These are phyloP conservation scores for Cyclotella distinguenda DNA, from an alignment of 108 stramenopile species.

Conservation along the genomic window DNA sequence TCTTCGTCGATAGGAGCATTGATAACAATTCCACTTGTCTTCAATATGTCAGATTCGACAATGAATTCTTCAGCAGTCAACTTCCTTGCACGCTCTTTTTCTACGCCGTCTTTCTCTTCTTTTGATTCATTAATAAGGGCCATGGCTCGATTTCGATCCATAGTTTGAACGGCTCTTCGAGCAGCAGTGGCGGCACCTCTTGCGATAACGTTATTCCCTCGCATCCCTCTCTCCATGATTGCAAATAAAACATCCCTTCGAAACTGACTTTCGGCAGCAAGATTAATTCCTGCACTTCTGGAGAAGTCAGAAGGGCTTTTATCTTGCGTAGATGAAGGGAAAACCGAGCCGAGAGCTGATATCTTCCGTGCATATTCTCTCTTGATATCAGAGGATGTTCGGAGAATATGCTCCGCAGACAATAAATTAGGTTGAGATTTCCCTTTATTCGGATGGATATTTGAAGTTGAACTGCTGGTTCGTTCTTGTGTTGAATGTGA, in stretches of 20 bases:
- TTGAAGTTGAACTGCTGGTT: background rate
- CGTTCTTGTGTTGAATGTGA: background rate
- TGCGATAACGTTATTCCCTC: conserved; percentile 74
- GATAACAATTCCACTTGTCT: conserved; percentile 16
- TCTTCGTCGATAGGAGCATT: conserved; percentile 66
- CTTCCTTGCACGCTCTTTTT: conserved; percentile 5
- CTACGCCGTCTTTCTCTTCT: conserved; percentile 11
- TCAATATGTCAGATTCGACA: background rate
- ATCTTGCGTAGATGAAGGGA: conserved; percentile 13
- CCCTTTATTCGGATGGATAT: background rate
- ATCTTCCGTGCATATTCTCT: conserved; percentile 38
- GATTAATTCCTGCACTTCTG: conserved; percentile 33
- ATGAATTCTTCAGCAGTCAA: conserved; percentile 10
- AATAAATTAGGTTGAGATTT: background rate
- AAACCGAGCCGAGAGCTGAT: conserved; percentile 49
- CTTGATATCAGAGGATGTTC: conserved; percentile 6
- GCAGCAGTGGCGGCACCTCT: conserved; percentile 70
- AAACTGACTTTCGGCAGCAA: conserved; percentile 52
- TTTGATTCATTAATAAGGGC: conserved; percentile 57
- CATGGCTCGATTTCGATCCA: conserved; percentile 77
- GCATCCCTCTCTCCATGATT: conserved; percentile 83
- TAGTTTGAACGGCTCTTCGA: conserved; percentile 66
- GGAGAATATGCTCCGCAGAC: background rate
- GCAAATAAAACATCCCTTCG: conserved; percentile 84
- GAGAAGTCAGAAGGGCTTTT: conserved; percentile 19